Conservation (phyloP, 177 flowering plant species). For the Tripterygium wilfordii region DNA sequence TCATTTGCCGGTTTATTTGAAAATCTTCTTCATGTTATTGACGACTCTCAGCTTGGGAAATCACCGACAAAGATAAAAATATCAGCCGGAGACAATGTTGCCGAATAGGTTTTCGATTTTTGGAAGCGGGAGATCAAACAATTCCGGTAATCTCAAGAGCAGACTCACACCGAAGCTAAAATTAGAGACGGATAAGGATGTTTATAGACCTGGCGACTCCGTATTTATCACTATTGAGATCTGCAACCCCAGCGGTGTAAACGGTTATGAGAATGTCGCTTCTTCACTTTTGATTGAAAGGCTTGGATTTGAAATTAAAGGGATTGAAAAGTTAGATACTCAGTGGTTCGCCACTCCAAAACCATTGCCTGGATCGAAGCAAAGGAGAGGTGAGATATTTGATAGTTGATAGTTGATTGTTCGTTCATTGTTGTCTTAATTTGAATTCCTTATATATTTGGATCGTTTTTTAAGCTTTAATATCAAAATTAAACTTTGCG, state of each 20-base stretch:
- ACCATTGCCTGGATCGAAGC: constrained; percentile 57
- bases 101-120: constrained; percentile 53
- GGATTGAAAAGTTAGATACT: constrained; percentile 81
- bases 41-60: too few species aligned
- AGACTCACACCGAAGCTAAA: constrained; percentile 40
- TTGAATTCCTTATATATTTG: not conserved
- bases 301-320: constrained; percentile 71
- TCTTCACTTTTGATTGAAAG: constrained; percentile 58
- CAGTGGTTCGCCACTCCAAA: constrained; percentile 83
- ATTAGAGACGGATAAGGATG: constrained; percentile 56
- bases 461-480: not conserved
- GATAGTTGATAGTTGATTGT: not conserved
- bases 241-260: constrained; percentile 14
- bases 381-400: constrained; percentile 53
- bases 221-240: constrained; percentile 58
- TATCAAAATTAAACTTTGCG: not conserved
- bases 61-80: too few species aligned
- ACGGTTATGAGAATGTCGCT: constrained; percentile 3
- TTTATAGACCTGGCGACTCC: constrained; percentile 85
- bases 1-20: too few species aligned
- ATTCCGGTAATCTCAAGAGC: not conserved
- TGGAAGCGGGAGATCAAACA: constrained; percentile 28
- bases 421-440: not conserved
- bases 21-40: too few species aligned
- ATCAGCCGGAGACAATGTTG: constrained; percentile 53